Conservation (phyloP, 176 grass and related monocot genomes). For the Hordeum vulgare region MorexV3_pseudomolecules_assembly NC_058523.1:25475515-25476014, state of each 20-base stretch:
- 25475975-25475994: conserved; percentile 32
- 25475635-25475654: neutral
- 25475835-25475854: neutral
- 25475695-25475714: conserved; percentile 21
- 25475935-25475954: neutral
- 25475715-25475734: conserved; percentile 47
- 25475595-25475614: neutral
- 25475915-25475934: conserved; percentile 27
- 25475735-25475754: conserved; percentile 19
- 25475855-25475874: conserved; percentile 16
- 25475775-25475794: no score
- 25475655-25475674: no score
- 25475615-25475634: neutral
- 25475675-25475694: neutral
- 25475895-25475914: conserved; percentile 21
- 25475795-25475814: neutral
- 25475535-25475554: neutral
- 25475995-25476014: conserved; percentile 51
- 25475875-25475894: neutral
- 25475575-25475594: neutral
- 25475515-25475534: conserved; percentile 34
- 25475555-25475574: neutral
- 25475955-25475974: conserved; percentile 17
- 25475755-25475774: conserved; percentile 16
- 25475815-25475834: neutral